Evolutionary conservation across 2,329 filamentous ascomycete genomes (phyloP).

Genomic region (Fusarium foetens): DNA sequence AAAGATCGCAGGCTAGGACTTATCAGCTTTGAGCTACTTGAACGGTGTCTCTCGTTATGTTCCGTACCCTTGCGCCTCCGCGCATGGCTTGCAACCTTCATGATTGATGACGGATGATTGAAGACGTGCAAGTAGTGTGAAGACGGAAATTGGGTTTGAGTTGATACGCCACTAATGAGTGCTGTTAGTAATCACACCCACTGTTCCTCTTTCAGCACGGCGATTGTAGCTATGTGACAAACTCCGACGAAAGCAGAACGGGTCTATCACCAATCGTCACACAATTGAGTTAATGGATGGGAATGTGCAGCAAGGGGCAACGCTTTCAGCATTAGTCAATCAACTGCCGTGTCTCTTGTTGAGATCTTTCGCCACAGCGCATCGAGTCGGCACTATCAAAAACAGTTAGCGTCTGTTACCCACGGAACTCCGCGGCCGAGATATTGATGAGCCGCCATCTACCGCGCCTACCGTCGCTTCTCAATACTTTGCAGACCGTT

Average conservation of each 20-base stretch:
- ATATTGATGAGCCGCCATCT: background rate
- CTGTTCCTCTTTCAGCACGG: no score
- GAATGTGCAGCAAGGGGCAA: background rate
- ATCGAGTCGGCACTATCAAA: background rate
- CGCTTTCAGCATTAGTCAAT: background rate
- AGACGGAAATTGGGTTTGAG: background rate
- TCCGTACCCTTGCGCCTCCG: background rate
- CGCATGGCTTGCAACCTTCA: background rate
- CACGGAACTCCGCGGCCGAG: background rate
- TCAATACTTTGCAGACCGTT: accelerated
- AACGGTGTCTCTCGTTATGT: background rate
- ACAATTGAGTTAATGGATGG: accelerated
- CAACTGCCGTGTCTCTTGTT: background rate
- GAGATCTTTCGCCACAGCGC: background rate
- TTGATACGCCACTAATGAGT: background rate
- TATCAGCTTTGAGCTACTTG: background rate
- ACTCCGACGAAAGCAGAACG: accelerated
- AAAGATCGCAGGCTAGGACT: background rate
- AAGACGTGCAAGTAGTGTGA: background rate
- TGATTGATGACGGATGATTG: background rate
- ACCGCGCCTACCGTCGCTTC: background rate
- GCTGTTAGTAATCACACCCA: background rate
- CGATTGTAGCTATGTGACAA: background rate
- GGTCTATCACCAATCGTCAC: background rate
- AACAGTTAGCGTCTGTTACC: background rate